Evolutionary conservation across 306 rosid species (phyloP).

Genomic region (Phaseolus lunatus): DNA sequence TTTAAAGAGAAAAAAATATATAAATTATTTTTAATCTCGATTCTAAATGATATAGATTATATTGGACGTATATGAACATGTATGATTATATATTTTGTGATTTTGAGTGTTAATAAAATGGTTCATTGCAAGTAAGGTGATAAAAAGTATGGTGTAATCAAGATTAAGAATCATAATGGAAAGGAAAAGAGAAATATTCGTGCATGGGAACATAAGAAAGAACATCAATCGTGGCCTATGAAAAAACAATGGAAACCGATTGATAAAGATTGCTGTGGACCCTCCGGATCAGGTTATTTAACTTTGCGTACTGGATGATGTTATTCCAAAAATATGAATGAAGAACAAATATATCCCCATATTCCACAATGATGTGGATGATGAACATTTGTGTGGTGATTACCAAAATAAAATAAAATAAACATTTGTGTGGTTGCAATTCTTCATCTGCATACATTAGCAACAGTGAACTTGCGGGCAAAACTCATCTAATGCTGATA

Average conservation of each 20-base stretch:
- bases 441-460: background rate
- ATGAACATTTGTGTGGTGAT: background rate
- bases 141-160: background rate
- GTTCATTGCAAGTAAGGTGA: background rate
- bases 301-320: constrained; percentile 27
- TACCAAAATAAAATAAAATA: too few species aligned
- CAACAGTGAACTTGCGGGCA: background rate
- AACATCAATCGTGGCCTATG: constrained; percentile 36
- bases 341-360: background rate
- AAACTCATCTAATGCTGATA: background rate
- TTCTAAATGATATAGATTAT: too few species aligned
- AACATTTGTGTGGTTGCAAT: background rate
- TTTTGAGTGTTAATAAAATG: background rate
- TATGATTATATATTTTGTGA: background rate
- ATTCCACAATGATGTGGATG: background rate
- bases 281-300: constrained; percentile 40
- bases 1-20: too few species aligned
- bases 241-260: constrained; percentile 27
- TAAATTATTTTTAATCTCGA: too few species aligned
- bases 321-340: constrained; percentile 25
- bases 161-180: constrained; percentile 47
- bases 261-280: constrained; percentile 47
- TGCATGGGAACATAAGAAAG: constrained; percentile 53
- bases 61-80: too few species aligned
- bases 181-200: constrained; percentile 34